Evolutionary conservation across 306 rosid genomes (phyloP), one percentile per base, ranked within the genome.

Genomic region (Canavalia gladiata): DNA sequence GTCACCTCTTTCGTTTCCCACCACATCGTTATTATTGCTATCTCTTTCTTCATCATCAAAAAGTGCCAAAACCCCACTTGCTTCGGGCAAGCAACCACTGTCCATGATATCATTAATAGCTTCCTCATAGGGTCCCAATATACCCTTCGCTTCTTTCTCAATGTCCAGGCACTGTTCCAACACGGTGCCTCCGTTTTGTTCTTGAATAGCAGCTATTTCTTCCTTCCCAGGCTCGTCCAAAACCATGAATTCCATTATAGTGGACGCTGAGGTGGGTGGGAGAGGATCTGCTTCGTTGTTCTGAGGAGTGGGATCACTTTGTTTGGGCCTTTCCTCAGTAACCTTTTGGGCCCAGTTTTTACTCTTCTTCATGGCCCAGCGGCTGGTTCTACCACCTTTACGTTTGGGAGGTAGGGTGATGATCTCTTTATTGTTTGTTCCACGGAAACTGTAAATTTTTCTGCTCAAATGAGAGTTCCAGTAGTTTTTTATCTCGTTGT

Each of bases 401-500:
- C 86, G 58, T 54, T 77, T 89, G 1, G 88, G 84, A 8, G 88
- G 84, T 7, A 78, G 45, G 42, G 46, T 42, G 7, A 70, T 18
- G 4, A 12, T 9, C 0, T 33, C 79, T 8, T 60, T 30, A 31
- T 10, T 29, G 12, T 11, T 59, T 10, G 87, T 43, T 4, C 86
- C 82, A 13, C 86, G 74, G 76, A 87, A 79, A 8, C 75, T 88
- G 76, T 78, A 83, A 7, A 90, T 75, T 82, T 88, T 93, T 11
- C 98, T 84, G 33, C 97, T 86, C 72, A 94, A 41, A 50, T 94
- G 94, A 4, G 97, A 91, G 52, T 94, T 94, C 98, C 98, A 94
- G 51, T 94, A 89, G 50, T 94, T 94, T n/a, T 94, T 94, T 10
- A 94, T 92, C 75, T 94, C 98, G 77, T 94, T 94, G 86, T 94